Evolutionary conservation across 306 rosid genomes (phyloP), one percentile per base, ranked within the genome.

Genomic region (Lithocarpus polystachyus): DNA sequence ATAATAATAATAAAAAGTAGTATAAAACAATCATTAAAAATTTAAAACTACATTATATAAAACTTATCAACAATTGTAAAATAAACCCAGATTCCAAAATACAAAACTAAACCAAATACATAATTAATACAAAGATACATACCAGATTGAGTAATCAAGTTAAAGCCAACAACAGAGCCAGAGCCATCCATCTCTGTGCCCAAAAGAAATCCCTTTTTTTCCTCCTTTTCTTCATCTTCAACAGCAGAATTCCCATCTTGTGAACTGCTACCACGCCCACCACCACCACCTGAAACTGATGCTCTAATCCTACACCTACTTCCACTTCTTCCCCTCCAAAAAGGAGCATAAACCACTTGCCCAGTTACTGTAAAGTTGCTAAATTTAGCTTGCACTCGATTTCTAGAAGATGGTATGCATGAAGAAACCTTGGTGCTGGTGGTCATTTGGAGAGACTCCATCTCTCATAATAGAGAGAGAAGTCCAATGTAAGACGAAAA

Each of bases 161-260:
- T 79, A 80, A 90, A 87, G 19, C 89, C 93, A 37, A 90, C 52
- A 15, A 89, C 74, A 60, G 84, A 73, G 67, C 92, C 93, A 71
- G 86, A 83, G 18, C 3, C 86, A 45, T 90, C 97, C 1, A 43
- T 77, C 81, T 89, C 90, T 13, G 76, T 33, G 0, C 88, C 79
- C 29, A 92, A 55, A 9, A 77, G 6, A 8, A 79, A 82, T 81
- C 85, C 83, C 0, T 53, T 73, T 15, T 83, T 59, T 4, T 73
- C 76, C 18, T 73, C 76, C 20, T 75, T 78, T 6, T 31, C 74
- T 9, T 31, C 75, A 0, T 88, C 85, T 59, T 85, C 81, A 4
- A 78, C 76, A 4, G 81, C 71, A 22, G 75, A 82, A 12, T 82
- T 60, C 0, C 77, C 82, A 40, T 85, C 88, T 19, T 74, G 85